Conservation (phyloP, 2,329 filamentous ascomycete species). For the Claviceps paspali region DNA sequence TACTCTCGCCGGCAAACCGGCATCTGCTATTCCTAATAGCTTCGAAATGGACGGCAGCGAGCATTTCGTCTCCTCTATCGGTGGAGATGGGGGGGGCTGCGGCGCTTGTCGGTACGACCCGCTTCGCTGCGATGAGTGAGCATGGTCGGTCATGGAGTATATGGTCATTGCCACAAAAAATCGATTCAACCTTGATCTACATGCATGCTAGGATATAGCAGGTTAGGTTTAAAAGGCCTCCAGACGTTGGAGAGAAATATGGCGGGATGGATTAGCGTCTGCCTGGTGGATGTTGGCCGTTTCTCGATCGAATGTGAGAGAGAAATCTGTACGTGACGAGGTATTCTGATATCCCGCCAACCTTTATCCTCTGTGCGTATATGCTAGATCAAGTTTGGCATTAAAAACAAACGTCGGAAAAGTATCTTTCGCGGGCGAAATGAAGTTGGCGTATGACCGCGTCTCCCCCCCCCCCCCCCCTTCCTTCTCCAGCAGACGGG, state of each 20-base stretch:
- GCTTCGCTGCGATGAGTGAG: conserved; percentile 8
- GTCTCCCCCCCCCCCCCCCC: too few species aligned
- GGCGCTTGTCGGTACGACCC: conserved; percentile 27
- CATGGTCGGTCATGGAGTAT: conserved; percentile 16
- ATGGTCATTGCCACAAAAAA: conserved; percentile 9
- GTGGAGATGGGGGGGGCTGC: conserved; percentile 57
- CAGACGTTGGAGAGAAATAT: not conserved
- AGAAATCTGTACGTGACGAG: not conserved
- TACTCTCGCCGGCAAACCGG: conserved; percentile 43
- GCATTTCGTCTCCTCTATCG: conserved; percentile 65
- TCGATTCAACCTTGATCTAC: not conserved
- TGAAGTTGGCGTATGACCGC: not conserved
- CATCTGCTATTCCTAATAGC: conserved; percentile 69
- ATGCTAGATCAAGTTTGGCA: not conserved
- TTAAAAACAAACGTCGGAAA: too few species aligned
- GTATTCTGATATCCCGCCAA: not conserved
- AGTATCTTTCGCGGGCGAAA: conserved; percentile 7
- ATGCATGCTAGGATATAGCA: not conserved
- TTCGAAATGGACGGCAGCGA: conserved; percentile 90
- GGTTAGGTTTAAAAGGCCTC: not conserved
- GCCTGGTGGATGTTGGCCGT: too few species aligned
- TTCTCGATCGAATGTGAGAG: too few species aligned
- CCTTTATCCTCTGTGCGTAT: too few species aligned
- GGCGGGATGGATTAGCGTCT: not conserved
- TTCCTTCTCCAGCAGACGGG: too few species aligned